Conservation (phyloP, 2,329 filamentous ascomycete species). For the Pyrenophora teres region DNA sequence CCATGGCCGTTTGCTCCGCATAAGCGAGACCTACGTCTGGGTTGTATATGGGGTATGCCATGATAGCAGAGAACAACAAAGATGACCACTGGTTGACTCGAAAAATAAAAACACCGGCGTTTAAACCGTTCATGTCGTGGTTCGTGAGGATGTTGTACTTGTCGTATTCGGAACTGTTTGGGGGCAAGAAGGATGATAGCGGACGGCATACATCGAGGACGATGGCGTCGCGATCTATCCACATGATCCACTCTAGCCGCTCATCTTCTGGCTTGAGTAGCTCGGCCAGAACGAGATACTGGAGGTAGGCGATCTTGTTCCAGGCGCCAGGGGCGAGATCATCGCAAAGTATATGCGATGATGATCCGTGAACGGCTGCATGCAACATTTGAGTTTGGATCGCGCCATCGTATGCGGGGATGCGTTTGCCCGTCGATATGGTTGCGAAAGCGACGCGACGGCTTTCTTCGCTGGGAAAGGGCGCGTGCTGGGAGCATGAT, state of each 20-base stretch:
- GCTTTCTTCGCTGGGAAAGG: constrained; percentile 13
- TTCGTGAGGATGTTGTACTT: constrained; percentile 42
- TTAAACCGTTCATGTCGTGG: constrained; percentile 49
- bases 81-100: constrained; percentile 48
- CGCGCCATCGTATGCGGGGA: constrained; percentile 48
- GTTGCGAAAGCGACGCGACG: constrained; percentile 41
- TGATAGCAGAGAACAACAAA: constrained; percentile 46
- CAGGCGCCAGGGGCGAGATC: constrained; percentile 51
- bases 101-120: constrained; percentile 51
- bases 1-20: constrained; percentile 51
- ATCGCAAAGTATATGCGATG: constrained; percentile 50
- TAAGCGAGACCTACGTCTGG: constrained; percentile 42
- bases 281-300: constrained; percentile 44
- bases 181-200: constrained; percentile 48
- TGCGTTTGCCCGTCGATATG: constrained; percentile 42
- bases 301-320: constrained; percentile 54
- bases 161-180: constrained; percentile 16
- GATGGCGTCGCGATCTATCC: constrained; percentile 52
- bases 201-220: constrained; percentile 51
- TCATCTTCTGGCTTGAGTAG: constrained; percentile 47
- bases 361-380: constrained; percentile 49
- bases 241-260: constrained; percentile 51
- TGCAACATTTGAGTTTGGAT: constrained; percentile 50
- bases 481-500: constrained; percentile 22
- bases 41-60: constrained; percentile 47